Conservation (phyloP, 2,329 filamentous ascomycete genomes). For the Epichloe uncinata region DNA sequence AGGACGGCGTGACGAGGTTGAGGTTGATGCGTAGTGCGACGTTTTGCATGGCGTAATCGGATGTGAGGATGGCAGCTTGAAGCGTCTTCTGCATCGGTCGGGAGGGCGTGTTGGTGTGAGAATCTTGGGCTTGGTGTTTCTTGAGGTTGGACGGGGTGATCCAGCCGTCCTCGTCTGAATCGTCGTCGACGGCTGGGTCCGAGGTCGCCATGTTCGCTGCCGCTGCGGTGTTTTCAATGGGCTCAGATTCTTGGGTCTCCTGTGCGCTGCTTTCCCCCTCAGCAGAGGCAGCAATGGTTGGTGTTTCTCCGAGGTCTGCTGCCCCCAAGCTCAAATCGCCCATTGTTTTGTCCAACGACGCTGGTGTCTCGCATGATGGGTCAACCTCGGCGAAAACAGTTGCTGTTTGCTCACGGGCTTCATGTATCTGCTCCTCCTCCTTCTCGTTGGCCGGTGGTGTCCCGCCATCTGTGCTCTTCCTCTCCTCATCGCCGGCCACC, state of each 20-base stretch:
- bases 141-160: slow-evolving; percentile 90
- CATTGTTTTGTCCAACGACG: slow-evolving; percentile 8
- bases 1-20: slow-evolving; percentile 65
- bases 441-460: slow-evolving; percentile 16
- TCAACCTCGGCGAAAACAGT: slow-evolving; percentile 5
- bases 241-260: neutral
- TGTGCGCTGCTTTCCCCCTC: slow-evolving; percentile 1
- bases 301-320: neutral
- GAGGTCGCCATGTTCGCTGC: neutral
- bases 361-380: slow-evolving; percentile 12
- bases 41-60: slow-evolving; percentile 97
- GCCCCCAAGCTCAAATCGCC: slow-evolving; percentile 12
- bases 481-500: slow-evolving; percentile 12
- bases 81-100: slow-evolving; percentile 49
- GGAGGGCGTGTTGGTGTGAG: slow-evolving; percentile 29
- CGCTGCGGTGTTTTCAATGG: slow-evolving; percentile 7
- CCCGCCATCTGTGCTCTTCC: slow-evolving; percentile 19
- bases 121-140: slow-evolving; percentile 62
- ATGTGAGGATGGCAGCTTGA: slow-evolving; percentile 83
- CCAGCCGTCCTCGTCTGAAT: slow-evolving; percentile 57
- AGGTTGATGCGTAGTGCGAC: slow-evolving; percentile 91
- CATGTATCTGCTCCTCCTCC: slow-evolving; percentile 8
- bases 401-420: neutral
- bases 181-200: slow-evolving; percentile 24
- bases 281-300: neutral